Percentiles rank a stretch among this genome's conserved stretches.
phyloP scores from a whole-genome alignment of 2,329 filamentous ascomycete genomes.

The Arachnopeziza araneosa region DNA sequence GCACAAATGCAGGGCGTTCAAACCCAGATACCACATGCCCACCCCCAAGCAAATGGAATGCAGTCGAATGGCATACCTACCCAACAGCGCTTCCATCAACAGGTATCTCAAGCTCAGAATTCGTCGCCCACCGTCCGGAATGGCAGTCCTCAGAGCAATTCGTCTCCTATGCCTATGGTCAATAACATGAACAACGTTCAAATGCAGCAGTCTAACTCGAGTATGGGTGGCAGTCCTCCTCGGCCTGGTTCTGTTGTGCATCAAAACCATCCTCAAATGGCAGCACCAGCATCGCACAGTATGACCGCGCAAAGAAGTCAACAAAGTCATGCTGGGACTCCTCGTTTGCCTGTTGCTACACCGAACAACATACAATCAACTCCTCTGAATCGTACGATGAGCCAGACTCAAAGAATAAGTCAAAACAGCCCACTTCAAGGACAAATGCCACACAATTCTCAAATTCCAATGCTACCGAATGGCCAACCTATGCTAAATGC shows the following conservation, averaged over 20 bases:
- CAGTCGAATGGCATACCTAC: slow-evolving; percentile 35
- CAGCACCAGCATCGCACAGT: slow-evolving; percentile 53
- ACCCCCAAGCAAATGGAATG: slow-evolving; percentile 38
- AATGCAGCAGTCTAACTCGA: slow-evolving; percentile 62
- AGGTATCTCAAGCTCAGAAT: slow-evolving; percentile 54
- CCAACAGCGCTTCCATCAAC: slow-evolving; percentile 37
- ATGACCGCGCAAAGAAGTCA: slow-evolving; percentile 62
- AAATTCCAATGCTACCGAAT: slow-evolving; percentile 48
- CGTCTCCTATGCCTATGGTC: slow-evolving; percentile 53
- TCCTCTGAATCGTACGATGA: slow-evolving; percentile 48
- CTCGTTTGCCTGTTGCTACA: slow-evolving; percentile 55
- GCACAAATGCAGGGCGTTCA: slow-evolving; percentile 31
- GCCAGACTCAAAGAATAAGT: slow-evolving; percentile 56
- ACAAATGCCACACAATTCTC: slow-evolving; percentile 53
- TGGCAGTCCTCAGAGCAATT: slow-evolving; percentile 58
- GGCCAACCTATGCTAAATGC: slow-evolving; percentile 27
- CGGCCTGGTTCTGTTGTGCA: slow-evolving; percentile 62
- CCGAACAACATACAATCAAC: slow-evolving; percentile 56
- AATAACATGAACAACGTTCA: slow-evolving; percentile 40
- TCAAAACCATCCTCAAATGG: slow-evolving; percentile 47
- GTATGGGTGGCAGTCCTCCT: slow-evolving; percentile 62
- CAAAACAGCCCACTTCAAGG: slow-evolving; percentile 57
- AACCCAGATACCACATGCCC: slow-evolving; percentile 39
- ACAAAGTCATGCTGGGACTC: slow-evolving; percentile 61
- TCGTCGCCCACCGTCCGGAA: slow-evolving; percentile 64